These are phyloP conservation scores for Pichia sp. DNA, from an alignment of 1,139 yeast species.

Conservation along the genomic window DNA sequence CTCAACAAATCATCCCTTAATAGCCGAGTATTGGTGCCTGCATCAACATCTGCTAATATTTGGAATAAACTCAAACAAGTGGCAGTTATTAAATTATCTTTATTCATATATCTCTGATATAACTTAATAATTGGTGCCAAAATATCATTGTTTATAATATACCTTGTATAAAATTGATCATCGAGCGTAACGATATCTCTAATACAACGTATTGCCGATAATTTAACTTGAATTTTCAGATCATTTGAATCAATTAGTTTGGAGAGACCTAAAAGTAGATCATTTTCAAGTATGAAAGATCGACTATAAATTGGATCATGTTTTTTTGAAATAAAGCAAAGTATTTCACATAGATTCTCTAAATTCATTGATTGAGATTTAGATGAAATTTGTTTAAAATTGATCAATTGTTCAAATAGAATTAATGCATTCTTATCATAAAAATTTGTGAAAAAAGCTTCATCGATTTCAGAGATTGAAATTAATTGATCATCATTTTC, in stretches of 20 bases:
- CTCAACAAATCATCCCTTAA: slow-evolving; percentile 43
- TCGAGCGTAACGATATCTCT: slow-evolving; percentile 52
- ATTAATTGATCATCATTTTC: not conserved
- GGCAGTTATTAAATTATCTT: slow-evolving; percentile 65
- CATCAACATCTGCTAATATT: slow-evolving; percentile 35
- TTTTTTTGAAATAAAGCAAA: slow-evolving; percentile 57
- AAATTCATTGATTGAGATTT: not conserved
- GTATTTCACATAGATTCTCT: slow-evolving; percentile 55
- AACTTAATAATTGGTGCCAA: not conserved
- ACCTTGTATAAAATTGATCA: slow-evolving; percentile 52
- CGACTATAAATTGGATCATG: slow-evolving; percentile 53
- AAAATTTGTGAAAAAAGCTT: slow-evolving; percentile 53
- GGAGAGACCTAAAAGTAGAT: slow-evolving; percentile 48
- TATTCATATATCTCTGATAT: slow-evolving; percentile 28
- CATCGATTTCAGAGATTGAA: slow-evolving; percentile 18
- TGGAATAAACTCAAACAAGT: slow-evolving; percentile 68
- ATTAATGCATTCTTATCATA: slow-evolving; percentile 54
- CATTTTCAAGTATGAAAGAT: slow-evolving; percentile 52
- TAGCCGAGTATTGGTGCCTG: slow-evolving; percentile 37
- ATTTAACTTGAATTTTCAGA: slow-evolving; percentile 44
- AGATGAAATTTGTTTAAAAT: slow-evolving; percentile 8
- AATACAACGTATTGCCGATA: slow-evolving; percentile 60
- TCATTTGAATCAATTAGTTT: slow-evolving; percentile 34
- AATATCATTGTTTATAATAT: slow-evolving; percentile 41
- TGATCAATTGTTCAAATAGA: slow-evolving; percentile 46